Conservation (phyloP, 2,329 filamentous ascomycete species). For the Penicillium sp. region DNA sequence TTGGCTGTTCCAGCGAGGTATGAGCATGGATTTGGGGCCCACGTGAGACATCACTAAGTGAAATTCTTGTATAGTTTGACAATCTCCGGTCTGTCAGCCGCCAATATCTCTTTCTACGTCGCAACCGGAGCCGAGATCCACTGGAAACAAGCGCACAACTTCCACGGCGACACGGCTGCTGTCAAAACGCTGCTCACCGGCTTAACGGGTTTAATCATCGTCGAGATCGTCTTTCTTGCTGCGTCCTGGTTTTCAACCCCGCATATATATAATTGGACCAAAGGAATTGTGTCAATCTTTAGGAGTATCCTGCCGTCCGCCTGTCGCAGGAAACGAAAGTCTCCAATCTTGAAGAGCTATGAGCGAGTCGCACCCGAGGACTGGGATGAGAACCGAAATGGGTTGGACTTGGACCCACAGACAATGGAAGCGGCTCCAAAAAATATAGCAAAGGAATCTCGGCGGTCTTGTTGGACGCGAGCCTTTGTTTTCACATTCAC, state of each 20-base stretch:
- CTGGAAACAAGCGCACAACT: conserved; percentile 21
- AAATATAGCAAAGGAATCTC: not conserved
- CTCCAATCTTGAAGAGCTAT: conserved; percentile 4
- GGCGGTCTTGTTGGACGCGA: conserved; percentile 3
- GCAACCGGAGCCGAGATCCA: conserved; percentile 23
- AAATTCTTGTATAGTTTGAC: conserved; percentile 11
- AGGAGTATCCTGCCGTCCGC: not conserved
- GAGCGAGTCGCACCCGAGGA: conserved; percentile 11
- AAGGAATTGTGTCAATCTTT: not conserved
- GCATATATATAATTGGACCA: conserved; percentile 11
- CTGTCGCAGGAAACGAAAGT: conserved; percentile 5
- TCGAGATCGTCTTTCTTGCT: conserved; percentile 14
- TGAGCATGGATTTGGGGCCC: not conserved
- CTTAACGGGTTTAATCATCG: conserved; percentile 16
- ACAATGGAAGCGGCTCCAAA: not conserved
- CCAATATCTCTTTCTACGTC: conserved; percentile 23
- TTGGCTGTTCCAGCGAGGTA: conserved; percentile 12
- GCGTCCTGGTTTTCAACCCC: conserved; percentile 14
- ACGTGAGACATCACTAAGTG: not conserved
- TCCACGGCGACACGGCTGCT: conserved; percentile 19
- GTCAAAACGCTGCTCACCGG: conserved; percentile 20
- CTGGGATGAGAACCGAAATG: conserved; percentile 10
- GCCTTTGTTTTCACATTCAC: conserved; percentile 2
- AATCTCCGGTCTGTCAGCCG: conserved; percentile 17
- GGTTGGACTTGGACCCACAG: conserved; percentile 1